phyloP scores from a whole-genome alignment of 2,329 filamentous ascomycete species.

The Salinomyces thailandicus region DNA sequence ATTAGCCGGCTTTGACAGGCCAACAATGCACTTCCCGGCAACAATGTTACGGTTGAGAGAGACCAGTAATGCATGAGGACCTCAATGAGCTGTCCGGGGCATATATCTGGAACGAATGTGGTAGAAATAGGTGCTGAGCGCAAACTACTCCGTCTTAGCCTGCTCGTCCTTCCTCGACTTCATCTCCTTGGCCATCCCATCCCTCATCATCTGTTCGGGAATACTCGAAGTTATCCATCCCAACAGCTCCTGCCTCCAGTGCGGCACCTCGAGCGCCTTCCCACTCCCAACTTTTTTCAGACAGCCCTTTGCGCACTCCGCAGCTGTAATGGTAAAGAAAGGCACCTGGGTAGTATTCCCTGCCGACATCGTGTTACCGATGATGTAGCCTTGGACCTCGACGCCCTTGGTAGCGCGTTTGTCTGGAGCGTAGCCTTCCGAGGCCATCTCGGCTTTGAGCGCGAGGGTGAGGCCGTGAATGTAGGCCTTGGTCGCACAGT shows the following conservation, averaged over 20 bases:
- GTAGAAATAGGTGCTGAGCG: too few relatives aligned
- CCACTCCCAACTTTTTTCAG: constrained; percentile 10
- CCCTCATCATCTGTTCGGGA: neutral
- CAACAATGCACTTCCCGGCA: too few relatives aligned
- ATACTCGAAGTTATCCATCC: neutral
- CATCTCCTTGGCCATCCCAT: neutral
- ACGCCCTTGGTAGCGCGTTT: constrained; percentile 27
- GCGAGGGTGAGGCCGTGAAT: constrained; percentile 31
- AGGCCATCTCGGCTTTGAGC: constrained; percentile 35
- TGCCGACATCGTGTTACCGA: constrained; percentile 10
- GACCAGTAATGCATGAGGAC: too few relatives aligned
- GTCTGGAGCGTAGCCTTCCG: constrained; percentile 21
- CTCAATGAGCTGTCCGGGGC: too few relatives aligned
- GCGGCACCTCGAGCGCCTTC: constrained; percentile 6
- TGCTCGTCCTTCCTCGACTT: neutral
- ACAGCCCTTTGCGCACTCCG: constrained; percentile 8
- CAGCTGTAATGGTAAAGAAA: constrained; percentile 7
- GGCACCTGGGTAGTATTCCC: constrained; percentile 7
- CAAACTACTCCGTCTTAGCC: neutral
- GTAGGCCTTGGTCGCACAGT: constrained; percentile 40
- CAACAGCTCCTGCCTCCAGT: constrained; percentile 8
- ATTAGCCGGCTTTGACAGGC: too few relatives aligned
- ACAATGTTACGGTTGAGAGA: too few relatives aligned
- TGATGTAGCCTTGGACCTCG: constrained; percentile 11
- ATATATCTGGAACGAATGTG: too few relatives aligned